Conservation (phyloP, 225 moss, liverwort and hornwort species). For the Physcomitrellopsis africana region DNA sequence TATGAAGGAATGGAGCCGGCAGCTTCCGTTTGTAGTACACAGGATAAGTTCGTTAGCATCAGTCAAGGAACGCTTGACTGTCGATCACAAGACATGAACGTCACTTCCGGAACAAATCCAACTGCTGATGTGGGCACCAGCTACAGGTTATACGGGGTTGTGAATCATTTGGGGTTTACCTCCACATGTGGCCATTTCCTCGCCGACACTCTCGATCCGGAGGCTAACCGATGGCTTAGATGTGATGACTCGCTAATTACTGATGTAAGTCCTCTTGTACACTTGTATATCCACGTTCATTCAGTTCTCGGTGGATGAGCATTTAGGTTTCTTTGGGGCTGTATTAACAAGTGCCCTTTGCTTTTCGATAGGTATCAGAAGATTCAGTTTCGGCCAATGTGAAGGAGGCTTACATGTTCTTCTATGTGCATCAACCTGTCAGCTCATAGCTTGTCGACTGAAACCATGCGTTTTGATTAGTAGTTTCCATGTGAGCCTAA, state of each 20-base stretch:
- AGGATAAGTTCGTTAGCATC: not conserved
- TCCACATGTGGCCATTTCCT: constrained; percentile 53
- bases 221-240: constrained; percentile 50
- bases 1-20: constrained; percentile 10
- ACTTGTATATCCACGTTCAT: not conserved
- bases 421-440: constrained; percentile 48
- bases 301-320: not conserved
- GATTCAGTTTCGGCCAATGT: constrained; percentile 51
- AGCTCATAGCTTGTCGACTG: not conserved
- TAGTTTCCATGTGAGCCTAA: not conserved
- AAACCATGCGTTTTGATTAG: not conserved
- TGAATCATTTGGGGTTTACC: constrained; percentile 51
- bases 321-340: not conserved
- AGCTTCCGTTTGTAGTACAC: not conserved
- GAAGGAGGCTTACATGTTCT: constrained; percentile 60
- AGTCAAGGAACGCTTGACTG: not conserved
- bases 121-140: constrained; percentile 29
- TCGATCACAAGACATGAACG: constrained; percentile 1
- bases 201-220: constrained; percentile 44
- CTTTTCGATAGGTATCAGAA: constrained; percentile 39
- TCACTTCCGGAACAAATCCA: not conserved
- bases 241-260: constrained; percentile 54
- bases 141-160: constrained; percentile 56
- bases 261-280: constrained; percentile 32
- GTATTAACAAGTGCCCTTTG: not conserved